Percentiles rank a stretch among this genome's conserved stretches.
These are phyloP conservation scores for Epichloe festucae DNA, from an alignment of 2,329 filamentous ascomycete species.

Conservation along the genomic window DNA sequence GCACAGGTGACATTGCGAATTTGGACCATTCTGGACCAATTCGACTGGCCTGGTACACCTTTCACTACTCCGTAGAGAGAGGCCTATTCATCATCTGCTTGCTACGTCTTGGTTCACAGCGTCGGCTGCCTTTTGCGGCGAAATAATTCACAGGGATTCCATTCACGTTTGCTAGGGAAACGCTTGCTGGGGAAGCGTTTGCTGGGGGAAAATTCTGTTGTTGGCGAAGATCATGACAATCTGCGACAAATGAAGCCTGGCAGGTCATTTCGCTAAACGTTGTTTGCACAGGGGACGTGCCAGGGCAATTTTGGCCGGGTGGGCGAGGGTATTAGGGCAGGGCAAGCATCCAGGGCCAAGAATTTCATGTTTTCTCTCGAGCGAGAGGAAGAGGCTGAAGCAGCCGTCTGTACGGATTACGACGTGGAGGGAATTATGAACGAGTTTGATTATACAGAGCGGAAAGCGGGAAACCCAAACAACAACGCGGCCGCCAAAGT, in stretches of 20 bases:
- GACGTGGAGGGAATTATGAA: too few species aligned
- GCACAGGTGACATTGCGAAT: neutral
- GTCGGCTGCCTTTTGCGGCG: neutral
- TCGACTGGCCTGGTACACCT: too few species aligned
- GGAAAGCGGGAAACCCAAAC: too few species aligned
- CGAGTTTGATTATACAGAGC: too few species aligned
- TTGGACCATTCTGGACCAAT: too few species aligned
- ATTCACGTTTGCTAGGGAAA: neutral
- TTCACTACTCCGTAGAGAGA: too few species aligned
- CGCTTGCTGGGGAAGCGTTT: neutral
- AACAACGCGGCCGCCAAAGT: too few species aligned
- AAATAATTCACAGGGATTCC: neutral
- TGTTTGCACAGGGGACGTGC: constrained; percentile 15
- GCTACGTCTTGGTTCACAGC: neutral
- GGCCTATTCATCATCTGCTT: too few species aligned
- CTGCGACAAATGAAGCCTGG: neutral
- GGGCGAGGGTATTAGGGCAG: neutral
- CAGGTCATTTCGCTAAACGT: constrained; percentile 22
- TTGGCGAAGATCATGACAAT: neutral
- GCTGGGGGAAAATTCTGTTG: neutral
- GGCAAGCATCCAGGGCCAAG: neutral
- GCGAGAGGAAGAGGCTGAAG: neutral
- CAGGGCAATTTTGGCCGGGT: neutral
- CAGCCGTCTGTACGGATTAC: too few species aligned
- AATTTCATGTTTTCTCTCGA: too few species aligned